Evolutionary conservation across 768 basidiomycete genomes (phyloP), one percentile per base, ranked within the genome.

Genomic region (Trametes sanguinea): DNA sequence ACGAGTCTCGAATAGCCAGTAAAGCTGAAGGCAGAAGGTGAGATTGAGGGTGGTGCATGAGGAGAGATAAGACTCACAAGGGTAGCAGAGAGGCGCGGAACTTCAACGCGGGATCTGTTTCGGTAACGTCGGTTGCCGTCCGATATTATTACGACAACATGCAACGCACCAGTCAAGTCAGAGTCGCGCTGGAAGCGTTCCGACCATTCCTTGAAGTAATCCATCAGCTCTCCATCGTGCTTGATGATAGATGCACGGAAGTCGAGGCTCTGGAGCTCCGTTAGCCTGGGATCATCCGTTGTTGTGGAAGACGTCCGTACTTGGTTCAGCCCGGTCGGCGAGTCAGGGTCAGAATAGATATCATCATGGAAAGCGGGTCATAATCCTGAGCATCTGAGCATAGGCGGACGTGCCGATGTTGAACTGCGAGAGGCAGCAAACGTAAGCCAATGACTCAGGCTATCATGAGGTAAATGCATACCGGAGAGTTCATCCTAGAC

Each of bases 391-490:
- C 37, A 92, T 77, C 13, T 81, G 81, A 1, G 89, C 85, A 67
- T 92, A 89, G 27, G 82, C 87, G 67, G 88, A 92, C 29, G 92
- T 76, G 62, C 92, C 89, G 47, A 92, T 76, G 67, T 92, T 90
- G 68, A 86, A 88, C 88, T 90, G 14, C 27, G 27, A 4, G 7
- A 6, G 6, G 1, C 11, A 37, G 22, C n/a, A 5, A 10, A n/a
- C 6, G 6, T 27, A 27, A 4, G 30, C 10, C 8, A 5, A 14
- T 50, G 11, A 50, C 11, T 14, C 5, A 43, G 32, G 10, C 27
- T 4, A 32, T 29, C 13, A 50, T 16, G 13, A 27, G 4, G 14
- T 50, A 4, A 13, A 14, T n/a, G 8, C 76, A 48, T 67, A 88
- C 88, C 51, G 79, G 73, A 68, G 80, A 79, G 65, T 86, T 86